Evolutionary conservation across 1,284 basidiomycete species (phyloP), one percentile per base, ranked within the genome.

Genomic region (Xerocomus amazonicus): DNA sequence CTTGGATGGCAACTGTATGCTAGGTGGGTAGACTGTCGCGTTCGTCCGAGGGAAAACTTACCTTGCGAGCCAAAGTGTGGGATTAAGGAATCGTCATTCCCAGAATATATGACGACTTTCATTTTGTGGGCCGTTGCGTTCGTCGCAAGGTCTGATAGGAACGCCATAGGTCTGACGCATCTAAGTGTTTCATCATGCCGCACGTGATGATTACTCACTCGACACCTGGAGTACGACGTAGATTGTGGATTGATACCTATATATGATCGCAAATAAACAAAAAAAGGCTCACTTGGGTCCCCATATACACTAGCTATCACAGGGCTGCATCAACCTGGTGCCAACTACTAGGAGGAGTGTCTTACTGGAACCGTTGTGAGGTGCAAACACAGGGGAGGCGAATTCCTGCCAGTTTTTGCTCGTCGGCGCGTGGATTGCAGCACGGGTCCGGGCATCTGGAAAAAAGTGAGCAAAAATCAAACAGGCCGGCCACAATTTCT

Each of bases 341-440:
- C 56, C 57, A 58, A 27, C 52, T 12, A 12, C 14, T 6, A 47
- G 12, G 27, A 9, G 47, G 7, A 37, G 23, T 39, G 38, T 27
- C 65, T 63, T 48, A 67, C 63, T 63, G 50, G 71, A 56, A 48
- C 67, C 0, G 17, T 43, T 47, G 0, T 9, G 29, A 1, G 23
- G 26, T n/a, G 26, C 75, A 55, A 83, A 85, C 9, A 75, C 69
- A 50, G 68, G 75, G n/a, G 64, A 51, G 53, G 75, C 74, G 17
- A 58, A 54, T 47, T 72, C 51, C 9, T 53, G 57, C 84, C 84
- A 87, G 45, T 78, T 64, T 59, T 81, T 81, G 63, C 77, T 83
- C 3, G 76, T 80, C 2, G 86, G 86, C 0, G 84, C 86, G 61
- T 88, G 86, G 19, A 88, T 64, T 0, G 84, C 84, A 33, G 74